Evolutionary conservation across 2,329 filamentous ascomycete genomes (phyloP).

Genomic region (Aaosphaeria pasadenensis): DNA sequence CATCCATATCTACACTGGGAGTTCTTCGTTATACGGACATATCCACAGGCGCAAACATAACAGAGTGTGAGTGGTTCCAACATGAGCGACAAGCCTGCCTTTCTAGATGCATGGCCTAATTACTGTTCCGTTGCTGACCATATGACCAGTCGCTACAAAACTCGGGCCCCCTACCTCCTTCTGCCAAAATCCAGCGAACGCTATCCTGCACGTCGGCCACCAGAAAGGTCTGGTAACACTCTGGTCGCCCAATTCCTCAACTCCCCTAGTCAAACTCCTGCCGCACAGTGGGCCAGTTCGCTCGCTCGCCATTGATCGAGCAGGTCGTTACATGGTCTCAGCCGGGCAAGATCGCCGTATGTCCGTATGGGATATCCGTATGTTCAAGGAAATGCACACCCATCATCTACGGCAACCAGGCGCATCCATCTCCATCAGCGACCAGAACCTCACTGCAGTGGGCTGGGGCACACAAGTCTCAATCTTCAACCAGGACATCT

Average conservation of each 20-base stretch:
- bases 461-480: constrained; percentile 88
- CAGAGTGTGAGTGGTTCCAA: constrained; percentile 49
- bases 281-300: constrained; percentile 88
- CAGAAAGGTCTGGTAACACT: constrained; percentile 92
- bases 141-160: constrained; percentile 63
- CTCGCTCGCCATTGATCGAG: constrained; percentile 78
- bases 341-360: constrained; percentile 86
- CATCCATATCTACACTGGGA: constrained; percentile 79
- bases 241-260: constrained; percentile 89
- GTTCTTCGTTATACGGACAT: constrained; percentile 90
- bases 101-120: no score
- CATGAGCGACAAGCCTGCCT: no score
- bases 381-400: constrained; percentile 87
- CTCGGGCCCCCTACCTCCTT: constrained; percentile 81
- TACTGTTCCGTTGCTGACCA: no score
- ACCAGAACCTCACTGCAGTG: constrained; percentile 81
- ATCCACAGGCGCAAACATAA: constrained; percentile 84
- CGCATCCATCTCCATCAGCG: constrained; percentile 81
- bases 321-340: constrained; percentile 93
- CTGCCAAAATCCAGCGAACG: constrained; percentile 87
- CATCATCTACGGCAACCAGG: constrained; percentile 84
- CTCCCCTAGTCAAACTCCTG: constrained; percentile 85
- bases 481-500: constrained; percentile 76
- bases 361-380: constrained; percentile 94
- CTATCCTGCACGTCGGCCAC: constrained; percentile 86